Evolutionary conservation across 2,329 filamentous ascomycete species (phyloP).

Genomic region (Fusarium hostae): DNA sequence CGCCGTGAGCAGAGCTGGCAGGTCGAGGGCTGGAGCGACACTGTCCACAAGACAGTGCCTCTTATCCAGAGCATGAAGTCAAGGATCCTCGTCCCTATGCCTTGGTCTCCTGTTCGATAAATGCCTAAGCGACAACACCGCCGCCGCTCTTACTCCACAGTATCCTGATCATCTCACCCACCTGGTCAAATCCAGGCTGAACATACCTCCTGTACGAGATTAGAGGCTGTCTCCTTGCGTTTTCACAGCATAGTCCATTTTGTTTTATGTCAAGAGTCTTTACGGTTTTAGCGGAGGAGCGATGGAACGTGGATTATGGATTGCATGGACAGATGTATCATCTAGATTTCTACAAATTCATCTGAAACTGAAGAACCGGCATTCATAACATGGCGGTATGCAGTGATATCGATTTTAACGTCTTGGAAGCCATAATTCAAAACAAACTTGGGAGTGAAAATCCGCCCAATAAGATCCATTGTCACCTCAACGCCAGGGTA

Average conservation of each 20-base stretch:
- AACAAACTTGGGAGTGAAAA: neutral
- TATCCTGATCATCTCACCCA: neutral
- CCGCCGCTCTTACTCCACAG: neutral
- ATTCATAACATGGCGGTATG: neutral
- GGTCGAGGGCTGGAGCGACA: constrained; percentile 94
- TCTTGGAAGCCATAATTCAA: neutral
- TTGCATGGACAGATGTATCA: constrained; percentile 44
- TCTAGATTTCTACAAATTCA: constrained; percentile 39
- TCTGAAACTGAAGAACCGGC: constrained; percentile 12
- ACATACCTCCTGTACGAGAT: constrained; percentile 25
- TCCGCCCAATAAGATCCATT: constrained; percentile 12
- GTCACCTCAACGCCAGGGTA: constrained; percentile 40
- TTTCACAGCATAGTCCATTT: constrained; percentile 32
- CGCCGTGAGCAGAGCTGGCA: constrained; percentile 95
- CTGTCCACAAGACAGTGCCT: constrained; percentile 97
- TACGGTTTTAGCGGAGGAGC: constrained; percentile 30
- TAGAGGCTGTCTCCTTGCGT: constrained; percentile 15
- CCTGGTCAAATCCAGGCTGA: neutral
- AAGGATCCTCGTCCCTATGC: constrained; percentile 90
- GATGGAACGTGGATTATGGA: constrained; percentile 38
- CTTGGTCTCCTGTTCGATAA: constrained; percentile 92
- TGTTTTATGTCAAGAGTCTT: constrained; percentile 21
- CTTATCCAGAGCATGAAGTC: constrained; percentile 98
- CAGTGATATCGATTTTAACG: constrained; percentile 1
- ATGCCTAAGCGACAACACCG: neutral